Evolutionary conservation across 495 filamentous ascomycete genomes (phyloP).

Genomic region (Rostrohypoxylon terebratum): DNA sequence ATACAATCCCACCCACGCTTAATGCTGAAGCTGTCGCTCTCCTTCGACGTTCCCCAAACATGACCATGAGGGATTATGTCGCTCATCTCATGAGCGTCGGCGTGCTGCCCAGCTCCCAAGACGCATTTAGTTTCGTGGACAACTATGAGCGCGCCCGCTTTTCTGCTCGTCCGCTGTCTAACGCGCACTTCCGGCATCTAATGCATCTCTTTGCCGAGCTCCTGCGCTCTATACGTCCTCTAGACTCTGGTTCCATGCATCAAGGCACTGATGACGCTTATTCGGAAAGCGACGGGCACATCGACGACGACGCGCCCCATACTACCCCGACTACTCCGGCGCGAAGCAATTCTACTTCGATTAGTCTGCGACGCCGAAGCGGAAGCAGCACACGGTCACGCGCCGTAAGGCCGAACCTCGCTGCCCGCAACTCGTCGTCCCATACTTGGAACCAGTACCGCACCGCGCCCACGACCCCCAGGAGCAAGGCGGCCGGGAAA

Average conservation of each 20-base stretch:
- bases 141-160: conserved; percentile 89
- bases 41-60: conserved; percentile 74
- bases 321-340: conserved; percentile 43
- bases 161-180: conserved; percentile 65
- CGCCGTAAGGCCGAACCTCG: conserved; percentile 28
- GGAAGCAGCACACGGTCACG: conserved; percentile 47
- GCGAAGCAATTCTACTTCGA: conserved; percentile 35
- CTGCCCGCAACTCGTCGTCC: conserved; percentile 51
- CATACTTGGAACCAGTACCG: conserved; percentile 55
- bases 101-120: conserved; percentile 68
- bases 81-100: conserved; percentile 73
- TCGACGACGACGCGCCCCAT: conserved; percentile 60
- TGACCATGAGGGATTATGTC: conserved; percentile 87
- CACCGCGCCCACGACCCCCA: conserved; percentile 66
- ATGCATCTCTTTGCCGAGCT: conserved; percentile 92
- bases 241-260: conserved; percentile 64
- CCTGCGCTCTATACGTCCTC: conserved; percentile 76
- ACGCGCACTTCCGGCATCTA: conserved; percentile 78
- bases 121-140: conserved; percentile 72
- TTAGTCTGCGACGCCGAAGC: conserved; percentile 47
- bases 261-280: conserved; percentile 37
- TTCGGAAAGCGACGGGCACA: conserved; percentile 56
- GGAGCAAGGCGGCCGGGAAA: conserved; percentile 49
- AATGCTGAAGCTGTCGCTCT: conserved; percentile 73
- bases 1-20: conserved; percentile 54